Evolutionary conservation across 495 filamentous ascomycete species (phyloP).

Genomic region (Corynascus novoguineensis): DNA sequence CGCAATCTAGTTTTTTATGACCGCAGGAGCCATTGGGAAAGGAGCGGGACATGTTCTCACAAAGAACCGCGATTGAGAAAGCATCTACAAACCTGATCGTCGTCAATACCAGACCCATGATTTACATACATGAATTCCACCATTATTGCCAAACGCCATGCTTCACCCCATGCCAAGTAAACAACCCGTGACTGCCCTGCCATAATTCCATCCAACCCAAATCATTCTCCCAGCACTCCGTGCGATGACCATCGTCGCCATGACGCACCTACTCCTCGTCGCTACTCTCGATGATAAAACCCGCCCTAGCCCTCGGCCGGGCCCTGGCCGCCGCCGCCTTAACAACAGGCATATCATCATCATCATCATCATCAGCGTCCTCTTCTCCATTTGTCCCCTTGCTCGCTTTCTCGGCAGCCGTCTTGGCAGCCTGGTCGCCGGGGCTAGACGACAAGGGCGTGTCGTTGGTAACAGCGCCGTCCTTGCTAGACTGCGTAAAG

Average conservation of each 20-base stretch:
- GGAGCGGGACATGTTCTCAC: too few relatives aligned
- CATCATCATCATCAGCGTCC: conserved; percentile 35
- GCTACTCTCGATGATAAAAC: conserved; percentile 54
- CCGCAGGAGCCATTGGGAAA: too few relatives aligned
- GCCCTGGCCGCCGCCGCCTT: conserved; percentile 20
- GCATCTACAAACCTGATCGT: background rate
- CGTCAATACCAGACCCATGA: background rate
- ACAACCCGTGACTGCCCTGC: background rate
- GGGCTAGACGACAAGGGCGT: conserved; percentile 27
- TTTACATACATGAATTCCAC: background rate
- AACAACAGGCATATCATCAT: conserved; percentile 35
- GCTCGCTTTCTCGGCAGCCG: conserved; percentile 7
- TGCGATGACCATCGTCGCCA: background rate
- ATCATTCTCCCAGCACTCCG: background rate
- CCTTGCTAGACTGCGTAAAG: conserved; percentile 17
- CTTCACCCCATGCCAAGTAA: background rate
- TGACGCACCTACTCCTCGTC: conserved; percentile 45
- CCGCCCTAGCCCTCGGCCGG: conserved; percentile 41
- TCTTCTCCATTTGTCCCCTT: conserved; percentile 12
- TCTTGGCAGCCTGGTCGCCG: conserved; percentile 9
- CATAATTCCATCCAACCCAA: background rate
- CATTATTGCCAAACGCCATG: background rate
- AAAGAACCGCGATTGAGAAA: too few relatives aligned
- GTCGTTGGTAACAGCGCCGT: conserved; percentile 13
- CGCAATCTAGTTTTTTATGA: too few relatives aligned